phyloP scores from a whole-genome alignment of 345 rosid species.

The Eucalyptus decipiens region DNA sequence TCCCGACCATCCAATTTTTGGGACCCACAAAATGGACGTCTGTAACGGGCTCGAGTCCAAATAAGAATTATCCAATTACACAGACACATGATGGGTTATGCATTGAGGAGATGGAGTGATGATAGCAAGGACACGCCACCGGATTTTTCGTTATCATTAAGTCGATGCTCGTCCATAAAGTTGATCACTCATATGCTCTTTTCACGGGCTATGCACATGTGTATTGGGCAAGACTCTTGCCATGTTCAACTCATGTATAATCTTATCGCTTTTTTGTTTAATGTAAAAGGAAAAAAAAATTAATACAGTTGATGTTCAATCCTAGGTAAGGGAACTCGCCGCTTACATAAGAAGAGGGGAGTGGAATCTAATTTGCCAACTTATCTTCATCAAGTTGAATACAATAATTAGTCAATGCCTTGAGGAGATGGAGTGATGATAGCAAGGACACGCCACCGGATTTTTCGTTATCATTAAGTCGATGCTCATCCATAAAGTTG shows the following conservation, averaged over 20 bases:
- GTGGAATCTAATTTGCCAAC: neutral
- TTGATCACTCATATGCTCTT: neutral
- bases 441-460: neutral
- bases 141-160: neutral
- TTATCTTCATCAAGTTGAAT: neutral
- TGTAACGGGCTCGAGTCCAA: rapidly evolving
- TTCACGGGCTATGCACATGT: neutral
- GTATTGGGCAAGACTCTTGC: no score
- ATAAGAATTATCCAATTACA: neutral
- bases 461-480: neutral
- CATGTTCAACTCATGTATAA: no score
- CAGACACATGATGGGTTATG: neutral
- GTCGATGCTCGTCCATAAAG: neutral
- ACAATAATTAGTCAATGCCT: no score
- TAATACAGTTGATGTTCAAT: neutral
- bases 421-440: neutral
- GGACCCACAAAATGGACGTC: neutral
- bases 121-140: neutral
- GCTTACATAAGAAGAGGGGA: neutral
- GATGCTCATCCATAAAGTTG: neutral
- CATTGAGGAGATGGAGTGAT: neutral
- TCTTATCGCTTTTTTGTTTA: no score
- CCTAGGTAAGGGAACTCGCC: neutral
- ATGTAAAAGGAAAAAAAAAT: neutral
- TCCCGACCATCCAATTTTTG: neutral